phyloP scores from a whole-genome alignment of 768 basidiomycete genomes.

The Tulasnella sp. region DNA sequence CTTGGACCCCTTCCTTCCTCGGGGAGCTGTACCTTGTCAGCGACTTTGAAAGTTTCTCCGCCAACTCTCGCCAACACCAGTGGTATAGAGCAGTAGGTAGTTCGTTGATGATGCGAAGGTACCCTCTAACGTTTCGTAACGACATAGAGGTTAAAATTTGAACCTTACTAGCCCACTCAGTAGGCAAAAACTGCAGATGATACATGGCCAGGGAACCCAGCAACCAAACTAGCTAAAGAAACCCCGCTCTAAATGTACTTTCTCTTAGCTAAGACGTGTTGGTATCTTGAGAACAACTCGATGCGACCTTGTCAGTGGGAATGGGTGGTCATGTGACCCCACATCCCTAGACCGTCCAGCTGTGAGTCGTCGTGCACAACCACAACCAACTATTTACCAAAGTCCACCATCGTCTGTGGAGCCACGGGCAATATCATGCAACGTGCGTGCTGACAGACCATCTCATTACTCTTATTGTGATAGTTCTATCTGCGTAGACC shows the following conservation, averaged over 20 bases:
- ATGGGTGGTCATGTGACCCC: neutral
- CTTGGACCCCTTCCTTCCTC: neutral
- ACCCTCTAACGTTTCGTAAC: neutral
- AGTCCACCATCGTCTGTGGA: neutral
- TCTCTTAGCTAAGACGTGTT: neutral
- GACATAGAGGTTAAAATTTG: neutral
- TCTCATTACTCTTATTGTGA: neutral
- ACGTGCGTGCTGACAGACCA: neutral
- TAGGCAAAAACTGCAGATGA: neutral
- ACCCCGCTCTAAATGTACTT: neutral
- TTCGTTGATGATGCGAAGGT: neutral
- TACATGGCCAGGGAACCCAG: neutral
- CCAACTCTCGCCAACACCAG: neutral
- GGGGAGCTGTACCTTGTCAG: slow-evolving; percentile 7
- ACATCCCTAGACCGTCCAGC: neutral
- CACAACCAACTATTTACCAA: neutral
- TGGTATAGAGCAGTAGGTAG: neutral
- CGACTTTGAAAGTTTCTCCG: neutral
- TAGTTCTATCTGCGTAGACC: neutral
- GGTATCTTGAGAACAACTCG: too few species aligned
- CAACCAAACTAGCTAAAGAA: neutral
- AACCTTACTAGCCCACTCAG: neutral
- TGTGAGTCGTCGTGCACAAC: neutral
- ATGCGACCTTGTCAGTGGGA: too few species aligned
- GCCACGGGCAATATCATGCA: neutral